Evolutionary conservation across 768 basidiomycete genomes (phyloP), one percentile per base, ranked within the genome.

Genomic region (Cubamyces lactineus): DNA sequence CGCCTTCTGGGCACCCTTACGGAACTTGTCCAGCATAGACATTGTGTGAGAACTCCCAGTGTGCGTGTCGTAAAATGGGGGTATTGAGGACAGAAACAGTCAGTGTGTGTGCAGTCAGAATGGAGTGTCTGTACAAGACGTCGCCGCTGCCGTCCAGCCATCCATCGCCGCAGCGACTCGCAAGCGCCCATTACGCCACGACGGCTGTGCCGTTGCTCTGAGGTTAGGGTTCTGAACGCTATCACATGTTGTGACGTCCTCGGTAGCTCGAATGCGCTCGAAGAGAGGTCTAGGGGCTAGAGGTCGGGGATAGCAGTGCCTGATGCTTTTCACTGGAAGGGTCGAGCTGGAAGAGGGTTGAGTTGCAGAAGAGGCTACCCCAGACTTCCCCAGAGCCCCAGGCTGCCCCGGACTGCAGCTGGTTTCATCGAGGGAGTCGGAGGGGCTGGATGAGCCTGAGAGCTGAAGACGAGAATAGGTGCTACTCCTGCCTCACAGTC

Each of bases 1-100:
- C 1, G 92, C 93, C 73, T 92, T 92, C 75, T 87, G 84, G 0
- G 93, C 93, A 6, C 91, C 90, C 60, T 81, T 81, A 64, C 78
- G 84, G 78, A 94, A 89, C 75, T 92, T 94, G 72, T 91, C 88
- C 53, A 95, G 77, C 75, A 92, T 75, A n/a, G 81, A 80, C 82
- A 83, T 83, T 38, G 58, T 60, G 52, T 42, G 30, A 9, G 15
- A 7, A 24, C 13, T 45, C 28, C 19, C 41, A 42, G 24, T 13
- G 17, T 26, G n/a, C 13, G 47, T 49, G 13, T 16, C 16, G 21
- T 41, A 30, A 24, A 28, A 34, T 13, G 16, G 24, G 54, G 57
- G 57, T 59, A 59, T 59, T 48, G 6, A 28, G 48, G 48, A 51
- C 39, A 23, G 9, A 45, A 42, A 16, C 41, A 51, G 40, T 30